phyloP scores from a whole-genome alignment of 306 rosid species.

The Quercus wislizeni region DNA sequence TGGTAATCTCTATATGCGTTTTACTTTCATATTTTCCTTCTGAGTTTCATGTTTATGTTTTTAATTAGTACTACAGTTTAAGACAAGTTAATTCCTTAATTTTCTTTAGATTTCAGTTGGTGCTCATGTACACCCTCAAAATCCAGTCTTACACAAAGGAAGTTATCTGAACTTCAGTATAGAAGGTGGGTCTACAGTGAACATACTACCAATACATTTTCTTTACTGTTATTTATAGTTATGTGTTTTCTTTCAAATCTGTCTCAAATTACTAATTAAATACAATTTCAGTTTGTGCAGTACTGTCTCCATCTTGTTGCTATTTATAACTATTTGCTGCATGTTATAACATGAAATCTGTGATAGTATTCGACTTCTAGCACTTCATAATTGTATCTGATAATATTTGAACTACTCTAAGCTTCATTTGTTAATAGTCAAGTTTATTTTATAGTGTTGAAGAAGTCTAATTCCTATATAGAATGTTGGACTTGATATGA shows the following conservation, averaged over 20 bases:
- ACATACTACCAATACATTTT: not conserved
- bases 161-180: slow-evolving; percentile 68
- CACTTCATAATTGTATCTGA: not conserved
- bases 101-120: slow-evolving; percentile 80
- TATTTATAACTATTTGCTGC: not conserved
- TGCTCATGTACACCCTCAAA: slow-evolving; percentile 76
- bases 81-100: slow-evolving; percentile 4
- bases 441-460: not conserved
- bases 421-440: not conserved
- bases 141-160: slow-evolving; percentile 70
- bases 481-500: not conserved
- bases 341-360: not conserved
- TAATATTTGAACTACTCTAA: not conserved
- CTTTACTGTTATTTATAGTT: not conserved
- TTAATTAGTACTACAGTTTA: slow-evolving; percentile 4
- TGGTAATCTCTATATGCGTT: not conserved
- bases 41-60: not conserved
- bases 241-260: not conserved
- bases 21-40: slow-evolving; percentile 11
- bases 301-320: not conserved
- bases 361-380: not conserved
- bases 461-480: not conserved
- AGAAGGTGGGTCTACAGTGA: slow-evolving; percentile 55
- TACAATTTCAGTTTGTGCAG: not conserved
- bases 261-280: not conserved